Percentiles rank a stretch among this genome's conserved stretches.
phyloP scores from a whole-genome alignment of 805 yeast species.

The Scheffersomyces amazonensis region DNA sequence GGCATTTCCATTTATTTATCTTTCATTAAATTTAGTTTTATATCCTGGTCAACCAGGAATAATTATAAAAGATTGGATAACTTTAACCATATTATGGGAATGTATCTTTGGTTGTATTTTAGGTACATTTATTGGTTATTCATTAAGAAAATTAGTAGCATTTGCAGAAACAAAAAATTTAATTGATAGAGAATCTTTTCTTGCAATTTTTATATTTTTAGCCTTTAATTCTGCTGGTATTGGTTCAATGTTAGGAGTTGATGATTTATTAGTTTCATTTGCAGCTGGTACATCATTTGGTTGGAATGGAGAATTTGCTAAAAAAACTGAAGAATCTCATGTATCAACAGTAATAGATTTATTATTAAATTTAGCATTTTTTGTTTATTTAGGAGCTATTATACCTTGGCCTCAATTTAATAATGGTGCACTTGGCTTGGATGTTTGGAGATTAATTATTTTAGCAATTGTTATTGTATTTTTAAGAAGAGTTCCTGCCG shows the following conservation, averaged over 20 bases:
- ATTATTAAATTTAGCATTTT: slow-evolving; percentile 77
- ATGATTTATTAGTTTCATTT: slow-evolving; percentile 84
- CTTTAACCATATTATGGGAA: slow-evolving; percentile 74
- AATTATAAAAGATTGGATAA: slow-evolving; percentile 78
- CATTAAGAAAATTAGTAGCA: slow-evolving; percentile 66
- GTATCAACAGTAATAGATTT: slow-evolving; percentile 89
- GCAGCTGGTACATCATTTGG: slow-evolving; percentile 93
- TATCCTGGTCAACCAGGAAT: slow-evolving; percentile 62
- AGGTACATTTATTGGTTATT: slow-evolving; percentile 71
- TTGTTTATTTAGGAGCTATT: slow-evolving; percentile 87
- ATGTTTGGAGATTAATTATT: slow-evolving; percentile 77
- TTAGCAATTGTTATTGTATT: slow-evolving; percentile 72
- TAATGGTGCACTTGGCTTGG: slow-evolving; percentile 54
- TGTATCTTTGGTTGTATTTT: slow-evolving; percentile 75
- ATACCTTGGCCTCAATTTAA: slow-evolving; percentile 86
- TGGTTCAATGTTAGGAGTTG: slow-evolving; percentile 84
- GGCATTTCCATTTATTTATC: slow-evolving; percentile 86
- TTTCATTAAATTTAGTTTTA: slow-evolving; percentile 67
- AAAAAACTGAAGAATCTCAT: slow-evolving; percentile 78
- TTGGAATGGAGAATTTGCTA: slow-evolving; percentile 90
- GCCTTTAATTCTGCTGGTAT: slow-evolving; percentile 86
- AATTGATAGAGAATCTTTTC: slow-evolving; percentile 85
- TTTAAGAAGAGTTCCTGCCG: slow-evolving; percentile 81
- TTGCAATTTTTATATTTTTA: slow-evolving; percentile 78
- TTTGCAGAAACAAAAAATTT: slow-evolving; percentile 67